Evolutionary conservation across 2,329 filamentous ascomycete genomes (phyloP).

Genomic region (Endoconidiophora laricicola): DNA sequence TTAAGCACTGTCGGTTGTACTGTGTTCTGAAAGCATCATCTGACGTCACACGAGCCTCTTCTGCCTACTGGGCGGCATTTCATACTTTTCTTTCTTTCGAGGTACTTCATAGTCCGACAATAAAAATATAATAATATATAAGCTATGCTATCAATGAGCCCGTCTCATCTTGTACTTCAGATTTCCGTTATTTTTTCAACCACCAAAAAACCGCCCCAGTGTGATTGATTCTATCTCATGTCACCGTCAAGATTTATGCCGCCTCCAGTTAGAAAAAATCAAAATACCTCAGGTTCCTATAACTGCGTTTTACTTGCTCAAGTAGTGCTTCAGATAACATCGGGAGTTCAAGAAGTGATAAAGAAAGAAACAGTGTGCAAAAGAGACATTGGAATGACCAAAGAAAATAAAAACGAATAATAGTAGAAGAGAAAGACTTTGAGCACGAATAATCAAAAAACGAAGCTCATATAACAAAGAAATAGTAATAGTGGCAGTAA

Average conservation of each 20-base stretch:
- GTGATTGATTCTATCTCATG: too few species aligned
- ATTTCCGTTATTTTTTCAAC: too few species aligned
- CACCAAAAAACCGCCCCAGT: too few species aligned
- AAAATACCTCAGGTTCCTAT: slow-evolving; percentile 2
- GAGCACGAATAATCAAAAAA: not conserved
- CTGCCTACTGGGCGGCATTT: too few species aligned
- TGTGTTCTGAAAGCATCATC: too few species aligned
- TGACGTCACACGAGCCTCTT: too few species aligned
- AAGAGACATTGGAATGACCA: slow-evolving; percentile 7
- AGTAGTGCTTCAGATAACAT: not conserved
- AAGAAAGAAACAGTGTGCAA: not conserved
- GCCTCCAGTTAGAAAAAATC: not conserved
- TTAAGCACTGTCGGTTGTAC: too few species aligned
- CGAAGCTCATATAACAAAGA: slow-evolving; percentile 1
- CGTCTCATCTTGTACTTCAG: too few species aligned
- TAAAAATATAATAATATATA: too few species aligned
- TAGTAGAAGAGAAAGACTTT: slow-evolving; percentile 9
- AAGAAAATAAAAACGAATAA: slow-evolving; percentile 10
- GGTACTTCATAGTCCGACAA: too few species aligned
- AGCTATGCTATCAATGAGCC: too few species aligned
- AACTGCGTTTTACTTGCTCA: slow-evolving; percentile 1
- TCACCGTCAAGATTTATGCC: not conserved
- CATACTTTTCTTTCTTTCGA: too few species aligned
- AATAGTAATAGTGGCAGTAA: slow-evolving; percentile 1
- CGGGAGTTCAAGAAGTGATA: not conserved